Base-by-base conservation (phyloP, 2,329 filamentous ascomycete species). In the Aphanoascus verrucosus region DNA sequence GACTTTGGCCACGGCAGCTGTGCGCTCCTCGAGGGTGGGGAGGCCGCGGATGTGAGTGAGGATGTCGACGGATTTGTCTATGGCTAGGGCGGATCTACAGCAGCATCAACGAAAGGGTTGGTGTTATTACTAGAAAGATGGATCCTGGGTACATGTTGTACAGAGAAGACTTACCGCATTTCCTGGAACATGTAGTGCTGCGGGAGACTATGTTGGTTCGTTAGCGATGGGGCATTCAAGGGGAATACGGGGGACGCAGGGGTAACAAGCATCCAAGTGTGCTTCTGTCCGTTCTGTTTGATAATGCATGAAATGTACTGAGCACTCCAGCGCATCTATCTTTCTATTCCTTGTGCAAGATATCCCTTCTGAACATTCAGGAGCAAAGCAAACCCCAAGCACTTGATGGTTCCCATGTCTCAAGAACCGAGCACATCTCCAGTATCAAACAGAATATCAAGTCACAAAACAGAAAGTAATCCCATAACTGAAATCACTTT, bases 181-280 rank as follows among this genome's bases (percentile, higher is more conserved):
- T 94, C 79, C 17, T 72, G 69, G 71, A 97, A 97, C 91, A 97
- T 98, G 77, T 95, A 88, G 61, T 86, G 93, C 70, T 97, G 91
- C 0, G 91, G 91, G 55, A 90, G 74, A 67, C 89, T 94, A 58
- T 58, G 41, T 7, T 43, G 45, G 28, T 37, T 8, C 32, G 46
- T 49, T 49, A 49, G 46, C 46, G 35, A 20, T 14, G 47, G 14
- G 19, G 28, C 2, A 50, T 37, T 37, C 5, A 12, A 37, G 5
- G n/a, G 35, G 23, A 28, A 28, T 28, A 28, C 3, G 23, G 23
- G 3, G 23, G 23, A 28, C 23, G 23, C 23, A 4, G 23, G 23
- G 23, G 7, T 28, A 28, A 4, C 23, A 4, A 28, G 23, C n/a
- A n/a, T n/a, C n/a, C n/a, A 28, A 28, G 23, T 7, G 3, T 45